Evolutionary conservation across 75 land plant species (phyloP), one percentile per base, ranked within the genome.

Genomic region (Pseudotsuga menziesii): DNA sequence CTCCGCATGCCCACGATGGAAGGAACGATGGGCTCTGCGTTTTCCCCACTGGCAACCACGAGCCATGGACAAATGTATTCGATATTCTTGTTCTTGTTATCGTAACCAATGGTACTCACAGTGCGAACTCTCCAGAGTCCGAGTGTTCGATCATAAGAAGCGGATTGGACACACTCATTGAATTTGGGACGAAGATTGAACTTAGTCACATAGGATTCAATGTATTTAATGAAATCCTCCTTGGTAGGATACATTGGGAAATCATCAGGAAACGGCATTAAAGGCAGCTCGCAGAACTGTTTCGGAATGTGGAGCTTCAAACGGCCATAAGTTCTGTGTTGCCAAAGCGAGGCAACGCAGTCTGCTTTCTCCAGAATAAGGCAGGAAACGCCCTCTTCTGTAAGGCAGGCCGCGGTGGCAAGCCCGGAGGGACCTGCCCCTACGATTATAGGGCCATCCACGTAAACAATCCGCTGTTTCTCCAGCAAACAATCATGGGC

Each of bases 21-120:
- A 2, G 98, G 98, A 71, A 86, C 32, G 16, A 79, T 70, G 12
- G 93, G 83, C 78, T 91, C 90, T 0, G 95, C 91, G 73, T 95
- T 95, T 82, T 95, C 98, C 8, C 98, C 98, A 12, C 92, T 88
- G 1, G 98, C 98, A 7, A 89, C 96, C 12, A 95, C 81, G 57
- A 95, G 78, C 87, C 89, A 96, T 48, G 83, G 61, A 14, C 78
- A 73, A 22, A 76, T 9, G 64, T 85, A 88, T 76, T 72, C 61
- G 13, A 11, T 48, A 48, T 9, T 48, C 54, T 48, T 48, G 54
- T 11, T 84, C 76, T 26, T 23, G 57, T 5, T 81, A 1, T 55
- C 62, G 15, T 60, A 75, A 14, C 15, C 13, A 13, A 4, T 9
- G 1, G 14, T 66, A 1, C 2, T 35, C 58, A 13, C 35, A 4